These are phyloP conservation scores for Samsoniella hepiali DNA, from an alignment of 2,329 filamentous ascomycete species.

Conservation along the genomic window DNA sequence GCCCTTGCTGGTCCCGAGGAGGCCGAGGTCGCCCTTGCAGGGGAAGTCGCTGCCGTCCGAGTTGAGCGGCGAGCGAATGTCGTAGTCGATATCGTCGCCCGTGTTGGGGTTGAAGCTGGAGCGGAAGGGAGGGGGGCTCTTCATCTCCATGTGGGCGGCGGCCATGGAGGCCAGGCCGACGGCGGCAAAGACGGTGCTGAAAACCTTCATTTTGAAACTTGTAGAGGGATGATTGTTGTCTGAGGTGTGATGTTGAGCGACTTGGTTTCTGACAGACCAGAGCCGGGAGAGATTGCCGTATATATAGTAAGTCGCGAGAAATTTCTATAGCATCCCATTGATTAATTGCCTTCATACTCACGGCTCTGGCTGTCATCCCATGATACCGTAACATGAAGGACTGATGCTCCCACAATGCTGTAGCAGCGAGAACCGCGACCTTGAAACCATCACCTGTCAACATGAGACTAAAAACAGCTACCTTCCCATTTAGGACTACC, in stretches of 20 bases:
- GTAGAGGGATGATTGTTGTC: background rate
- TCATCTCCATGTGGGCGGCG: conserved; percentile 32
- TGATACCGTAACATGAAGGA: conserved; percentile 10
- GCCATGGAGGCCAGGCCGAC: conserved; percentile 14
- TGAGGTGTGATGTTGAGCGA: background rate
- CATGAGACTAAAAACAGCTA: conserved; percentile 1
- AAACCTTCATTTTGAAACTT: conserved; percentile 12
- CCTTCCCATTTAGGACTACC: conserved; percentile 9
- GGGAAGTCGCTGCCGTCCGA: conserved; percentile 53
- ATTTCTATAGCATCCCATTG: background rate
- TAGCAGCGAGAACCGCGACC: background rate
- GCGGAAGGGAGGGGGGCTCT: conserved; percentile 29
- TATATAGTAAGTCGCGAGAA: background rate
- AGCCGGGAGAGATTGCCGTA: background rate
- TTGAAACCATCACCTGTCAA: conserved; percentile 6
- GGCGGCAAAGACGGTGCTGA: background rate
- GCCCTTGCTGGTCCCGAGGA: conserved; percentile 32
- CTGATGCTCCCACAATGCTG: background rate
- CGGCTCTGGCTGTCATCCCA: background rate
- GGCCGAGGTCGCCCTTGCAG: conserved; percentile 50
- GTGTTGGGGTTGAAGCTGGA: conserved; percentile 29
- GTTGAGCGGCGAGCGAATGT: conserved; percentile 56
- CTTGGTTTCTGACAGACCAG: background rate
- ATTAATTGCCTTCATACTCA: background rate
- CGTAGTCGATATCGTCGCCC: conserved; percentile 45